These are phyloP conservation scores for Ceratobasidium papillatum DNA, from an alignment of 1,284 basidiomycete species.

Conservation along the genomic window DNA sequence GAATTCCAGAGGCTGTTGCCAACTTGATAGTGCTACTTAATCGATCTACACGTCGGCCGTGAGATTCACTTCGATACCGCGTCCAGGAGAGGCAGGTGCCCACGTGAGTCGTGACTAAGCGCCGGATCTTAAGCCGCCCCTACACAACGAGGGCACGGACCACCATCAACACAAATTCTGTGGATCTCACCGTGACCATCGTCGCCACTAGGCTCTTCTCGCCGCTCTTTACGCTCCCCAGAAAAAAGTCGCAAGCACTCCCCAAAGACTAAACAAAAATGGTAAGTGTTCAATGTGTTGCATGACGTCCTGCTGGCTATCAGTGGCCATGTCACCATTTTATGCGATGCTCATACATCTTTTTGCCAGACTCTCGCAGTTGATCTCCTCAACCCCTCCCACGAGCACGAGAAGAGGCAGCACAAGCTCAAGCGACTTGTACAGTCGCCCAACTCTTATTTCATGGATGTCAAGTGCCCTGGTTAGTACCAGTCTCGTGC, in stretches of 20 bases:
- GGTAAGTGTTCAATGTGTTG: slow-evolving; percentile 4
- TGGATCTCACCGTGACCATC: slow-evolving; percentile 40
- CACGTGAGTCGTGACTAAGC: slow-evolving; percentile 12
- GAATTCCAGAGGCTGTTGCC: not conserved
- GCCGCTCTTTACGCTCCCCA: slow-evolving; percentile 9
- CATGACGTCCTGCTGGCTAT: not conserved
- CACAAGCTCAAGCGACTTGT: slow-evolving; percentile 99
- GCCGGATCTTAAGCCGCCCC: slow-evolving; percentile 19
- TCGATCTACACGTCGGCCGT: slow-evolving; percentile 27
- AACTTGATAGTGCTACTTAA: not conserved
- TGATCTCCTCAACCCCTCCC: slow-evolving; percentile 96
- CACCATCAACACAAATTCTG: slow-evolving; percentile 40
- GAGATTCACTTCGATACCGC: slow-evolving; percentile 23
- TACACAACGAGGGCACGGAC: slow-evolving; percentile 36
- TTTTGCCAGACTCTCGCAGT: slow-evolving; percentile 89
- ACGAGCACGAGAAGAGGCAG: slow-evolving; percentile 85
- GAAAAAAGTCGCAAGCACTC: not conserved
- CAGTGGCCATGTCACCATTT: not conserved
- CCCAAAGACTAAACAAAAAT: slow-evolving; percentile 6
- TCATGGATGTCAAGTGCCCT: slow-evolving; percentile 99
- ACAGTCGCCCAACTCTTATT: slow-evolving; percentile 97
- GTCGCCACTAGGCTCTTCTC: slow-evolving; percentile 22
- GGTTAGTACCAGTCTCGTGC: slow-evolving; percentile 61
- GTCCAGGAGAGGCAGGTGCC: not conserved
- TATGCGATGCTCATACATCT: slow-evolving; percentile 3